Evolutionary conservation across 1,284 basidiomycete genomes (phyloP).

Genomic region (Coniferiporia sulphurascens): DNA sequence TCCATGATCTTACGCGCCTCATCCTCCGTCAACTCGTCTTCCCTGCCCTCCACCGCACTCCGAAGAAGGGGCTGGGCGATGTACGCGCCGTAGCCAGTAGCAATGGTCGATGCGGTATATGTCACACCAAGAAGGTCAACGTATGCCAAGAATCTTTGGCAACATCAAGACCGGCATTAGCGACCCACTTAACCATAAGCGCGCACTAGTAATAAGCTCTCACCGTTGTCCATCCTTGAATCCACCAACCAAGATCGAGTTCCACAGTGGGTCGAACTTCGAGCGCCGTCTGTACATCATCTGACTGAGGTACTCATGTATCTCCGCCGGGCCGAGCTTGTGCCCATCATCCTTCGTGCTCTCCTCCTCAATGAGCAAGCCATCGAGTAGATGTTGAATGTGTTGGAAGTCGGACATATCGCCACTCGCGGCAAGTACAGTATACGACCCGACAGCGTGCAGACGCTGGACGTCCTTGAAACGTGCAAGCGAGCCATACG

Average conservation of each 20-base stretch:
- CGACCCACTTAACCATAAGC: no score
- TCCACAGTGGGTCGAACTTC: conserved; percentile 96
- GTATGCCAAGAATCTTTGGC: conserved; percentile 79
- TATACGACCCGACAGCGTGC: conserved; percentile 77
- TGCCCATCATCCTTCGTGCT: conserved; percentile 81
- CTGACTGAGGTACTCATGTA: conserved; percentile 90
- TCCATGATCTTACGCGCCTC: conserved; percentile 80
- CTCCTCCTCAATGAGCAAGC: conserved; percentile 74
- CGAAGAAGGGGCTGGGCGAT: conserved; percentile 92
- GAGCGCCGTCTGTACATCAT: conserved; percentile 88
- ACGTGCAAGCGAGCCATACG: conserved; percentile 94
- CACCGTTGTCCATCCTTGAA: conserved; percentile 77
- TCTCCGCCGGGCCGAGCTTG: conserved; percentile 80
- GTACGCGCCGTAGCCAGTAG: conserved; percentile 94
- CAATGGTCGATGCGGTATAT: conserved; percentile 90
- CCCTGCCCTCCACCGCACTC: conserved; percentile 82
- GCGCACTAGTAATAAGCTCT: conserved; percentile 20
- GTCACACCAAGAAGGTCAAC: conserved; percentile 98
- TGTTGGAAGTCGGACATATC: conserved; percentile 99
- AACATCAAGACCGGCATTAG: not conserved
- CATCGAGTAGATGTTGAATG: conserved; percentile 76
- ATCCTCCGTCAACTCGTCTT: conserved; percentile 71
- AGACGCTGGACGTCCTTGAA: conserved; percentile 95
- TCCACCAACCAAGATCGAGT: conserved; percentile 91
- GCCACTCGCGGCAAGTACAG: conserved; percentile 88